Evolutionary conservation across 495 filamentous ascomycete genomes (phyloP), one percentile per base, ranked within the genome.

Genomic region (Daldinia childiae): DNA sequence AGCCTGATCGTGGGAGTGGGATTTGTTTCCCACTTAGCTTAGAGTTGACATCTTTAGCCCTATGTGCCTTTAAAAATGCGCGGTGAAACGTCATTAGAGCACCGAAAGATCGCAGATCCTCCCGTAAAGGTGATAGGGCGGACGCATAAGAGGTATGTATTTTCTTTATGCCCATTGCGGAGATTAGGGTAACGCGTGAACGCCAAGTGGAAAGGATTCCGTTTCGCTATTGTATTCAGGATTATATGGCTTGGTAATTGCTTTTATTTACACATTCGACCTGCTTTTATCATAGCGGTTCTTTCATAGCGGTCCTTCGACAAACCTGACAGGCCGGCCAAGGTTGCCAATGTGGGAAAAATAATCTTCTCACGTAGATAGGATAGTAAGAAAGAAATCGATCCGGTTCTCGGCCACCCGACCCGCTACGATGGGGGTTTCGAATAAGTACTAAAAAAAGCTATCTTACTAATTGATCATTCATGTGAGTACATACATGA

Each of bases 71-170:
- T 48, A 24, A 64, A 63, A 24, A 43, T 27, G 56, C 58, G 59
- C 38, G 27, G 27, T 56, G 61, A 61, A 61, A 64, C 64, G 64
- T 68, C 64, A 72, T 68, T 62, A 60, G 64, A 60, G 61, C 64
- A 27, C 50, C 43, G 29, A 54, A 56, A 68, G 50, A 64, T 61
- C 55, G 64, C 69, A 61, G 60, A 64, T 72, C 45, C 56, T 60
- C 55, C 64, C 30, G 54, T 19, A 30, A 11, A 30, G 15, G 30
- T 57, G 30, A 57, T 57, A 19, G 27, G 15, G 54, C 29, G 17
- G 54, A 12, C 27, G 29, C 26, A 29, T 38, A 17, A 15, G 21
- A 12, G n/a, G 8, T 11, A 34, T 34, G 9, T 48, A 51, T 24
- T 51, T 32, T 38, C 60, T 64, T 68, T 39, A 38, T 43, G 27